Evolutionary conservation across 2,329 filamentous ascomycete species (phyloP).

Genomic region (Verticillium longisporum): DNA sequence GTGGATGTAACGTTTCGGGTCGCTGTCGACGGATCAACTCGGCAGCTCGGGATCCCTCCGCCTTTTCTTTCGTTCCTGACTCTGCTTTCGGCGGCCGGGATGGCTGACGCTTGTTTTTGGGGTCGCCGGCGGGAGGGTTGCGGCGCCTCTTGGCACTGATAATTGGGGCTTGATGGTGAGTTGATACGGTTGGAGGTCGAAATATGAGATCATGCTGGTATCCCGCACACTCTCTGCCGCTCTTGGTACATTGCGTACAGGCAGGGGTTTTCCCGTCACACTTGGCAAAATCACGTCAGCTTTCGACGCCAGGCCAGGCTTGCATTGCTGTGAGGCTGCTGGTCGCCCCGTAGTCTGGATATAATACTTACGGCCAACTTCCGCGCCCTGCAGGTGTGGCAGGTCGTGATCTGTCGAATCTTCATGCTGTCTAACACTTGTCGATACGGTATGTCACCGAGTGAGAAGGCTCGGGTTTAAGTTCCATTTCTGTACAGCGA

Average conservation of each 20-base stretch:
- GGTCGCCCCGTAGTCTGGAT: not conserved
- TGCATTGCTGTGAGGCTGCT: not conserved
- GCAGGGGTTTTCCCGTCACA: constrained; percentile 17
- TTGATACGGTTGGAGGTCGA: not conserved
- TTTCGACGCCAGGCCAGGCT: not conserved
- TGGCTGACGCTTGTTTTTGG: not conserved
- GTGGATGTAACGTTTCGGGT: not conserved
- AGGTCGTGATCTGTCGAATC: constrained; percentile 14
- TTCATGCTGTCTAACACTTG: constrained; percentile 11
- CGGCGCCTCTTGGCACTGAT: not conserved
- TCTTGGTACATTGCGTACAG: constrained; percentile 16
- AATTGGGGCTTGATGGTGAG: not conserved
- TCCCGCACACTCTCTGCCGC: constrained; percentile 14
- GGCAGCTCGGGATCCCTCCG: not conserved
- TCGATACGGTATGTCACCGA: not conserved
- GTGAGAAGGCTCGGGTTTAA: not conserved
- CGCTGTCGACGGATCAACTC: not conserved
- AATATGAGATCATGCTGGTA: constrained; percentile 19
- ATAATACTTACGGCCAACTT: constrained; percentile 15
- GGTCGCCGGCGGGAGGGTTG: not conserved
- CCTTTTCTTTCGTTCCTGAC: not conserved
- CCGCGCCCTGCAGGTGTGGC: constrained; percentile 16
- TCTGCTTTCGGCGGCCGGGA: not conserved
- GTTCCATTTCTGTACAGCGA: not conserved
- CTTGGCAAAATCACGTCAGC: constrained; percentile 5